Percentiles rank a stretch among this genome's conserved stretches.
Conservation (phyloP, 305 asterid species). For the Fraxinus nigra region DNA sequence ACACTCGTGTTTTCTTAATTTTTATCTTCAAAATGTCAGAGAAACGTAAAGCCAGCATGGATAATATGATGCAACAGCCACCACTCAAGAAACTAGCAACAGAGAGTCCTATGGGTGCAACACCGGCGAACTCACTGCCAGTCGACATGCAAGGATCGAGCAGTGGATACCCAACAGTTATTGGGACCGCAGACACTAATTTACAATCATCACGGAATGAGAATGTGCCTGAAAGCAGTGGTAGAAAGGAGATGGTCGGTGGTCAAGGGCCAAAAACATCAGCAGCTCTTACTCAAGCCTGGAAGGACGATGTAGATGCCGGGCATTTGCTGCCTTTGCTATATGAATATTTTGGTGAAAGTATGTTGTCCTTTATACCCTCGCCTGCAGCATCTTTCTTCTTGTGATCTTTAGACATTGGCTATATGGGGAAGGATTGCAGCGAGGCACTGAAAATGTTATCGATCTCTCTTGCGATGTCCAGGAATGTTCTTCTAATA, state of each 20-base stretch:
- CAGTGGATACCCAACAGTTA: slow-evolving; percentile 36
- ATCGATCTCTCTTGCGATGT: neutral
- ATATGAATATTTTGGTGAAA: slow-evolving; percentile 79
- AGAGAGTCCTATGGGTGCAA: slow-evolving; percentile 43
- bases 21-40: slow-evolving; percentile 26
- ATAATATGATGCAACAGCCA: slow-evolving; percentile 68
- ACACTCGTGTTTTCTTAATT: neutral
- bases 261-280: slow-evolving; percentile 44
- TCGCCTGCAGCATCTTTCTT: slow-evolving; percentile 60
- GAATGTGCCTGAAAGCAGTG: slow-evolving; percentile 38
- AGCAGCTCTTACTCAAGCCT: slow-evolving; percentile 53
- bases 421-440: neutral
- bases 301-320: slow-evolving; percentile 56
- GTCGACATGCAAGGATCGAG: slow-evolving; percentile 47
- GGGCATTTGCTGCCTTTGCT: slow-evolving; percentile 49
- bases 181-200: slow-evolving; percentile 32
- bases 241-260: slow-evolving; percentile 44
- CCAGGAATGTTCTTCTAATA: neutral
- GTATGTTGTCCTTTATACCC: slow-evolving; percentile 74
- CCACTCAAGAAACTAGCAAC: slow-evolving; percentile 65
- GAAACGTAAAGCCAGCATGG: slow-evolving; percentile 75
- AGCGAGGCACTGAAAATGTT: neutral
- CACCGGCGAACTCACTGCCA: slow-evolving; percentile 35
- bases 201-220: slow-evolving; percentile 43
- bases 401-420: slow-evolving; percentile 38